Evolutionary conservation across 1,139 yeast genomes (phyloP).

Genomic region (Candida sp.): DNA sequence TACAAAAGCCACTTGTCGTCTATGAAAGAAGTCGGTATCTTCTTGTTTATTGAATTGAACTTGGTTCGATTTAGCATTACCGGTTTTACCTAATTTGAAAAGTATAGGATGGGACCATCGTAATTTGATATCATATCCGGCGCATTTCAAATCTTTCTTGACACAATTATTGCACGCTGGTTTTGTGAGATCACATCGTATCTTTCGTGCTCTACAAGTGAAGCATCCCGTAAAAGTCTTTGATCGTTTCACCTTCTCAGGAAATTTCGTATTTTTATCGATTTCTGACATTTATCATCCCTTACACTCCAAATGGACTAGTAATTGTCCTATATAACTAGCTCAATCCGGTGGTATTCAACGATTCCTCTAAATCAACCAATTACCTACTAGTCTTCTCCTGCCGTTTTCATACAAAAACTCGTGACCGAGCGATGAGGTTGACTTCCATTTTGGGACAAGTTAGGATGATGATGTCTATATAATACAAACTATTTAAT

Average conservation of each 20-base stretch:
- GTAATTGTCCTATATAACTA: not conserved
- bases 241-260: slow-evolving; percentile 17
- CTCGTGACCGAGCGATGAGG: not conserved
- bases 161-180: slow-evolving; percentile 45
- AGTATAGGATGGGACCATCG: slow-evolving; percentile 67
- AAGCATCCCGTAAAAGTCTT: slow-evolving; percentile 52
- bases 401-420: not conserved
- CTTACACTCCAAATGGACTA: not conserved
- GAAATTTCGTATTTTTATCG: not conserved
- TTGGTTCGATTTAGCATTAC: slow-evolving; percentile 22
- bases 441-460: not conserved
- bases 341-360: too few species aligned
- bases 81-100: slow-evolving; percentile 31
- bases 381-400: not conserved
- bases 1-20: slow-evolving; percentile 78
- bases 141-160: slow-evolving; percentile 57
- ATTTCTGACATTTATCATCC: not conserved
- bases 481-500: slow-evolving; percentile 9
- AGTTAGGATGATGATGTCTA: too few species aligned
- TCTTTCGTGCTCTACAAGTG: slow-evolving; percentile 47
- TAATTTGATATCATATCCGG: slow-evolving; percentile 78
- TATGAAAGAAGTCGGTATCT: slow-evolving; percentile 46
- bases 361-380: too few species aligned
- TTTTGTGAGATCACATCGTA: slow-evolving; percentile 43
- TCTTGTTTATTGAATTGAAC: slow-evolving; percentile 22